Percentiles rank a stretch among this genome's conserved stretches.
Conservation (phyloP, 805 yeast genomes). For the Spathaspora arborariae region DNA sequence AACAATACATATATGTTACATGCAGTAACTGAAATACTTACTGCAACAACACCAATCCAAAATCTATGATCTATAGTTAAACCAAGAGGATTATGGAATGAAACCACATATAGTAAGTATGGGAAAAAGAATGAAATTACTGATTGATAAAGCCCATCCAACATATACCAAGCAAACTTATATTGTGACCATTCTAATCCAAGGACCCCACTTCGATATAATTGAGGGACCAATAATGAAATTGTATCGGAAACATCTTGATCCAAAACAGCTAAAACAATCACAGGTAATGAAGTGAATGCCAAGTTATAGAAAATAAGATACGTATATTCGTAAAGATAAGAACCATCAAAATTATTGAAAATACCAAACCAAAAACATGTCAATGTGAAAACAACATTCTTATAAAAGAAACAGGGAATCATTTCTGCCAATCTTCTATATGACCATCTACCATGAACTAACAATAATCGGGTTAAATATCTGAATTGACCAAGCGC, state of each 20-base stretch:
- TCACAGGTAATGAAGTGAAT: conserved; percentile 76
- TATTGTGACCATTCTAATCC: conserved; percentile 58
- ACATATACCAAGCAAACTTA: conserved; percentile 59
- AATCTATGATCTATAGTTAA: conserved; percentile 59
- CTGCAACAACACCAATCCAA: conserved; percentile 65
- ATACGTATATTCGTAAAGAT: conserved; percentile 72
- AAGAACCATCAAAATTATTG: conserved; percentile 69
- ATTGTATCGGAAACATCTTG: conserved; percentile 70
- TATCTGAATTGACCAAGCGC: conserved; percentile 78
- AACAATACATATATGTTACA: conserved; percentile 64
- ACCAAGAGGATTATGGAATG: conserved; percentile 50
- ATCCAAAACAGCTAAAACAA: conserved; percentile 67
- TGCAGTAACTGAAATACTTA: conserved; percentile 57
- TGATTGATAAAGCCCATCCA: conserved; percentile 72
- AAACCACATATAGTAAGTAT: conserved; percentile 47
- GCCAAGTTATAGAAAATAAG: conserved; percentile 78
- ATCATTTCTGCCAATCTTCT: conserved; percentile 72
- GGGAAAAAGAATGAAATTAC: conserved; percentile 67
- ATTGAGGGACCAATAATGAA: conserved; percentile 64
- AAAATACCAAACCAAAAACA: conserved; percentile 75
- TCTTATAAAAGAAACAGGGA: conserved; percentile 75
- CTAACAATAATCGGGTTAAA: conserved; percentile 59
- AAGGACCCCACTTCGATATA: conserved; percentile 65
- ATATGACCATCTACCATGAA: conserved; percentile 85
- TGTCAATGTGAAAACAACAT: conserved; percentile 68